These are phyloP conservation scores for Dothideomycetes sp. DNA, from an alignment of 2,329 filamentous ascomycete genomes.

Conservation along the genomic window DNA sequence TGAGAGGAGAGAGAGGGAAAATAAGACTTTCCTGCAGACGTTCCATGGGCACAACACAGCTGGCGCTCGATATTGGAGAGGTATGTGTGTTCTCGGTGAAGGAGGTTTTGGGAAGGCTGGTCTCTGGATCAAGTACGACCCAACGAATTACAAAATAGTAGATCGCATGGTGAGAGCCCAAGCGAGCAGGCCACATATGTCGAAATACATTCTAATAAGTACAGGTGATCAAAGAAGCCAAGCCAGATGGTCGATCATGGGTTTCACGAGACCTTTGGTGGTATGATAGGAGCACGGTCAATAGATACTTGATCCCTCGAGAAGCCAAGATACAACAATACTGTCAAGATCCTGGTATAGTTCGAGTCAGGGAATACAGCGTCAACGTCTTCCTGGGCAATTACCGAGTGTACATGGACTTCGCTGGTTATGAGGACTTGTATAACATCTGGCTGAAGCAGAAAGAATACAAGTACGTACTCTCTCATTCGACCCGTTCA, in stretches of 20 bases:
- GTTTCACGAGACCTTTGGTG: background rate
- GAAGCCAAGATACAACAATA: background rate
- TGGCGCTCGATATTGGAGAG: no score
- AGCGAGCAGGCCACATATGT: background rate
- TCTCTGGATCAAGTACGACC: constrained; percentile 1
- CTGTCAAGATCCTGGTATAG: background rate
- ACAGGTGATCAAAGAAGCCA: constrained; percentile 1
- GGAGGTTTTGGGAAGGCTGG: background rate
- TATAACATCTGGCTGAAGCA: background rate
- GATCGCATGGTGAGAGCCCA: background rate
- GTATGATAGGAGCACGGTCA: background rate
- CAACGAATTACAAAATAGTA: background rate
- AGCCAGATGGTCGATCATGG: background rate
- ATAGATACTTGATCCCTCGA: no score
- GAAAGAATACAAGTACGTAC: no score
- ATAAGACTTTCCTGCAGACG: no score
- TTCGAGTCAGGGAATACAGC: background rate
- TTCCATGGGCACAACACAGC: no score
- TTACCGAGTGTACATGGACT: constrained; percentile 11
- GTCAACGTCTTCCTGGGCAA: background rate
- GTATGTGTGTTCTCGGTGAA: background rate
- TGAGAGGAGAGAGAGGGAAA: no score
- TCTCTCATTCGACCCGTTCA: background rate
- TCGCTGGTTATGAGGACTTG: constrained; percentile 5
- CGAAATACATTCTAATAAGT: background rate